Conservation (phyloP, 495 filamentous ascomycete genomes). For the Neurospora sp. region DNA sequence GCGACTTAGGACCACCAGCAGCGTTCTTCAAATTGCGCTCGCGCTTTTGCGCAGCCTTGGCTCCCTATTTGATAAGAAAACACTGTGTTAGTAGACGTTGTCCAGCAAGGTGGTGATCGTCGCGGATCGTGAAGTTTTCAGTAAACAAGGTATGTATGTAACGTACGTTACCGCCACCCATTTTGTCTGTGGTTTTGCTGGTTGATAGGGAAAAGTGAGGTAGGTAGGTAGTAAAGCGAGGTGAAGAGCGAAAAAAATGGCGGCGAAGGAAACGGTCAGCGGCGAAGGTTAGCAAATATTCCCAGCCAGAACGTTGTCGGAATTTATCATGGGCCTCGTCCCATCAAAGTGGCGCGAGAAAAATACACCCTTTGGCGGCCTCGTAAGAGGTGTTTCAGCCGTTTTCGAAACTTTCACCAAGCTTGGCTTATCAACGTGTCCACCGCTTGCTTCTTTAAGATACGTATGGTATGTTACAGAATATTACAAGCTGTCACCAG, state of each 20-base stretch:
- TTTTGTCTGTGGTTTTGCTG: constrained; percentile 15
- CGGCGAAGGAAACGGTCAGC: background rate
- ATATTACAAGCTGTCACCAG: background rate
- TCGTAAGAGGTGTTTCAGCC: background rate
- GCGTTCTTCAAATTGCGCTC: constrained; percentile 42
- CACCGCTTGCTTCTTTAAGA: background rate
- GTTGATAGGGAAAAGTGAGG: background rate
- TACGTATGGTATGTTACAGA: background rate
- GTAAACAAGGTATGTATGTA: background rate
- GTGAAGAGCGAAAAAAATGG: background rate
- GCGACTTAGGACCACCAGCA: constrained; percentile 42
- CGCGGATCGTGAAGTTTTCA: background rate
- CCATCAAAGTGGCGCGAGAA: background rate
- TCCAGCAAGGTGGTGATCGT: background rate
- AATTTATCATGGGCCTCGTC: background rate
- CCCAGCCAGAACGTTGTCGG: background rate
- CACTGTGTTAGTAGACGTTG: background rate
- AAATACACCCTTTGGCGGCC: background rate
- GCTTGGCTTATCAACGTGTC: background rate
- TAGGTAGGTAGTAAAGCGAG: background rate
- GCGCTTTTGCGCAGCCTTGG: constrained; percentile 49
- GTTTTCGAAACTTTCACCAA: background rate
- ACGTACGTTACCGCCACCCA: constrained; percentile 45
- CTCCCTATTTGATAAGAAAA: constrained; percentile 28
- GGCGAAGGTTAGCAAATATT: background rate